Percentiles rank a stretch among this genome's conserved stretches.
These are phyloP conservation scores for Dianthus caryophyllus DNA, from an alignment of 148 eudicot genomes.

Conservation along the genomic window DNA sequence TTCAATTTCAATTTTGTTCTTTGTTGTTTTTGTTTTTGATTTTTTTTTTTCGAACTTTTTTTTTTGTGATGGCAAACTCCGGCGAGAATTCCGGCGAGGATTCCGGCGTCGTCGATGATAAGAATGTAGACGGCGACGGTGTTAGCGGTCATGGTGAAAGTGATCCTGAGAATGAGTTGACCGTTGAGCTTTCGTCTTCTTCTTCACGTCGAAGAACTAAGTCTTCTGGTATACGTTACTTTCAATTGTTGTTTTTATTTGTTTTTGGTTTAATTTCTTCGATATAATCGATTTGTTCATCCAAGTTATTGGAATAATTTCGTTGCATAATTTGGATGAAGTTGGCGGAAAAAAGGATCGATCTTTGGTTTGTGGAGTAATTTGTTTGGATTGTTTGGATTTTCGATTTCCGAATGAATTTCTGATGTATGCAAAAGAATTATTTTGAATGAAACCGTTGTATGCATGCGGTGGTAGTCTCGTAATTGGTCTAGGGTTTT, in stretches of 20 bases:
- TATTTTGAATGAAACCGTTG: too few species aligned
- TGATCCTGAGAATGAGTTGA: not conserved
- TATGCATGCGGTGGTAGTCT: too few species aligned
- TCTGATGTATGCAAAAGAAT: too few species aligned
- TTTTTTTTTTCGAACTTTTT: too few species aligned
- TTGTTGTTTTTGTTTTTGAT: too few species aligned
- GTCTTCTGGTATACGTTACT: constrained; percentile 23
- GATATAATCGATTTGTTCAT: not conserved
- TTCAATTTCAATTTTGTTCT: too few species aligned
- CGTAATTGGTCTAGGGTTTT: not conserved
- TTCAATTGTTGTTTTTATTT: not conserved
- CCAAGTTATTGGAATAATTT: too few species aligned
- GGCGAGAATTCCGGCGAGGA: constrained; percentile 12
- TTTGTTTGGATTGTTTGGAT: too few species aligned
- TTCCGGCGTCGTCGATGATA: not conserved
- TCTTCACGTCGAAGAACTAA: not conserved
- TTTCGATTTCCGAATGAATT: too few species aligned
- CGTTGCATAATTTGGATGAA: too few species aligned
- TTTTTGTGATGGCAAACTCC: not conserved
- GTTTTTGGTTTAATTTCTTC: not conserved
- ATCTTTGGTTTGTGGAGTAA: too few species aligned
- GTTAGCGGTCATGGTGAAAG: not conserved
- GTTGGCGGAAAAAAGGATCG: too few species aligned
- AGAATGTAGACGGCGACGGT: not conserved
- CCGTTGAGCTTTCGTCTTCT: not conserved